phyloP scores from a whole-genome alignment of 345 rosid species.

The Bretschneidera sinensis region DNA sequence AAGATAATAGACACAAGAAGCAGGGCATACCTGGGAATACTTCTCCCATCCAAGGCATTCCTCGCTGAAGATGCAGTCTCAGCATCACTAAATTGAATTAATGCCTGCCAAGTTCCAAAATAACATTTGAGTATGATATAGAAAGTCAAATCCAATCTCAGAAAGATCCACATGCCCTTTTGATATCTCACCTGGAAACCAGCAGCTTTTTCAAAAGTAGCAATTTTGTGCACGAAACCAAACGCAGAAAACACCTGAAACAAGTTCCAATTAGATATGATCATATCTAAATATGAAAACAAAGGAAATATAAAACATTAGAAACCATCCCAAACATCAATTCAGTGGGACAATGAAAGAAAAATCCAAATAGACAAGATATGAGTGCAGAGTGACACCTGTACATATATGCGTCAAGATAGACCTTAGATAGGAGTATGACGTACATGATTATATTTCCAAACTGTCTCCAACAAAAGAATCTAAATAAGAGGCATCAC shows the following conservation, averaged over 20 bases:
- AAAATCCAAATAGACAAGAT: conserved; percentile 39
- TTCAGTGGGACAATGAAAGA: conserved; percentile 20
- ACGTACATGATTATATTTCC: conserved; percentile 68
- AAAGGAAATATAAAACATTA: conserved; percentile 1
- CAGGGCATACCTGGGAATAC: conserved; percentile 67
- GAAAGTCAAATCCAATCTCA: conserved; percentile 6
- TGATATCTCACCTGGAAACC: conserved; percentile 79
- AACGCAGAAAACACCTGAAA: conserved; percentile 96
- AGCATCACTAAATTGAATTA: conserved; percentile 86
- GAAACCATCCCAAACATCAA: conserved; percentile 27
- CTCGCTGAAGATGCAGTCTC: conserved; percentile 86
- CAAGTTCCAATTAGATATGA: conserved; percentile 19
- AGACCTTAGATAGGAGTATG: conserved; percentile 72
- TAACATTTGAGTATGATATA: conserved; percentile 14
- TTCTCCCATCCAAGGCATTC: conserved; percentile 89
- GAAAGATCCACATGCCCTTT: conserved; percentile 11
- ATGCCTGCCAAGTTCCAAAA: conserved; percentile 50
- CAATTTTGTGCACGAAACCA: conserved; percentile 97
- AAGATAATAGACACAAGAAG: conserved; percentile 12
- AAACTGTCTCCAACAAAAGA: conserved; percentile 72
- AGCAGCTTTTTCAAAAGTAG: conserved; percentile 95
- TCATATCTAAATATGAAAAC: conserved; percentile 7
- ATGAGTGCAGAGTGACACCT: conserved; percentile 83
- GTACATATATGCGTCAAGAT: conserved; percentile 62
- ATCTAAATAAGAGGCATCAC: conserved; percentile 61